Conservation (phyloP, 1,139 yeast genomes). For the Yarrowia galli region DNA sequence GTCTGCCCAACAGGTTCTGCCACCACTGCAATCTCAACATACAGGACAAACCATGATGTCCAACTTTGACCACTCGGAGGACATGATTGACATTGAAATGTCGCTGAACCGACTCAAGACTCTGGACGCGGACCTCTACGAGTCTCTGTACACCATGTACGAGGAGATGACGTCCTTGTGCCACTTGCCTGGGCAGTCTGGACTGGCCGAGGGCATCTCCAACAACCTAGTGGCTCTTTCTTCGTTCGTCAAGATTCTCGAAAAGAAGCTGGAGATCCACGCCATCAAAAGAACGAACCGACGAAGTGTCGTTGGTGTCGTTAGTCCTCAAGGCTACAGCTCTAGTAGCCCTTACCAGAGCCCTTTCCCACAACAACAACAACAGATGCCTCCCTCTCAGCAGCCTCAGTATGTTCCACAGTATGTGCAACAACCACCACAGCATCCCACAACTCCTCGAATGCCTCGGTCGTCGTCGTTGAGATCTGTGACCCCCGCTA, state of each 20-base stretch:
- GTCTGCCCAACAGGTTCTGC: background rate
- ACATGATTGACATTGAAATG: slow-evolving; percentile 35
- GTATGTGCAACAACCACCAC: background rate
- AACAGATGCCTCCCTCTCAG: background rate
- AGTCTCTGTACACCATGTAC: slow-evolving; percentile 18
- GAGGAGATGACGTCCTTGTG: slow-evolving; percentile 29
- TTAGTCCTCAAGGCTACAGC: slow-evolving; percentile 10
- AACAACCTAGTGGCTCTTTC: slow-evolving; percentile 28
- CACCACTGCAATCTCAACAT: slow-evolving; percentile 1
- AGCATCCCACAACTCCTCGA: slow-evolving; percentile 1
- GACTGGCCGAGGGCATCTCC: slow-evolving; percentile 18
- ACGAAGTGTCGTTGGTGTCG: slow-evolving; percentile 16
- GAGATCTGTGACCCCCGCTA: slow-evolving; percentile 12
- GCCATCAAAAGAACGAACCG: slow-evolving; percentile 25
- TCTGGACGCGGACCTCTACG: slow-evolving; percentile 22
- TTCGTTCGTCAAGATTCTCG: slow-evolving; percentile 27
- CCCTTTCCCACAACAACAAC: slow-evolving; percentile 6
- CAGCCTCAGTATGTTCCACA: background rate
- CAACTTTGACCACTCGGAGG: slow-evolving; percentile 30
- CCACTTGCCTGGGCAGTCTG: slow-evolving; percentile 17
- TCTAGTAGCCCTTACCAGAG: slow-evolving; percentile 23
- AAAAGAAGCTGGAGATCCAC: slow-evolving; percentile 18
- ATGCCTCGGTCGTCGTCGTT: slow-evolving; percentile 24
- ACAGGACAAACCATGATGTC: slow-evolving; percentile 2
- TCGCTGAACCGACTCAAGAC: slow-evolving; percentile 12